phyloP scores from a whole-genome alignment of 352 stramenopile species.

The Phytophthora melonis region DNA sequence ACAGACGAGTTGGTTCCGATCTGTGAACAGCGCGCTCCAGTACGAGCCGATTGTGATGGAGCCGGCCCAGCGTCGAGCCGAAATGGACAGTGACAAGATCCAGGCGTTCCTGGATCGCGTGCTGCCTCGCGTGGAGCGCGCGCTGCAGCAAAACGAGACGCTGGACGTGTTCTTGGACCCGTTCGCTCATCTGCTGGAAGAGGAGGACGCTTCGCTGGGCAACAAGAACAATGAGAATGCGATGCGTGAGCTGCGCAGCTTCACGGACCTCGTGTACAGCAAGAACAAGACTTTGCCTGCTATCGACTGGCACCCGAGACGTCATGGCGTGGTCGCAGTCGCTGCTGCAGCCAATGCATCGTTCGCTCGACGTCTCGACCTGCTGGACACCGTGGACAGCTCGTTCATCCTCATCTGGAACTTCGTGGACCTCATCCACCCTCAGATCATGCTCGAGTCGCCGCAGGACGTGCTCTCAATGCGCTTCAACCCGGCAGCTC shows the following conservation, averaged over 20 bases:
- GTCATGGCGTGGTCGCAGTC: conserved; percentile 90
- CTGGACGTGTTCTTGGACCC: conserved; percentile 87
- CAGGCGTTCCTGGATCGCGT: conserved; percentile 73
- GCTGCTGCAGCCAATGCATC: conserved; percentile 87
- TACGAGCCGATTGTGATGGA: conserved; percentile 80
- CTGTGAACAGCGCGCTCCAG: conserved; percentile 83
- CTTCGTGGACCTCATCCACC: conserved; percentile 95
- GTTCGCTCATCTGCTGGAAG: conserved; percentile 74
- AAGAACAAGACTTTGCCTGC: conserved; percentile 92
- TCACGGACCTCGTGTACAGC: conserved; percentile 94
- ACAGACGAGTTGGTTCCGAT: conserved; percentile 88
- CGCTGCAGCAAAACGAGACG: conserved; percentile 88
- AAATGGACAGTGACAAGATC: conserved; percentile 79
- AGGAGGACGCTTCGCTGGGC: conserved; percentile 62
- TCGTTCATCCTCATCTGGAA: conserved; percentile 95
- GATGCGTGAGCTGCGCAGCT: conserved; percentile 93
- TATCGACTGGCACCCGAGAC: conserved; percentile 93
- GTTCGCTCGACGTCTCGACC: conserved; percentile 77
- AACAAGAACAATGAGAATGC: conserved; percentile 90
- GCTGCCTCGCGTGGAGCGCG: conserved; percentile 76
- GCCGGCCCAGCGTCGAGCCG: conserved; percentile 38
- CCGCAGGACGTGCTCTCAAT: conserved; percentile 92
- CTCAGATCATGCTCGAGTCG: conserved; percentile 92
- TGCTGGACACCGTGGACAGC: conserved; percentile 79
- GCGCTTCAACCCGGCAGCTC: conserved; percentile 90